phyloP scores from a whole-genome alignment of 495 filamentous ascomycete genomes.

The Trichoderma orchidacearum region DNA sequence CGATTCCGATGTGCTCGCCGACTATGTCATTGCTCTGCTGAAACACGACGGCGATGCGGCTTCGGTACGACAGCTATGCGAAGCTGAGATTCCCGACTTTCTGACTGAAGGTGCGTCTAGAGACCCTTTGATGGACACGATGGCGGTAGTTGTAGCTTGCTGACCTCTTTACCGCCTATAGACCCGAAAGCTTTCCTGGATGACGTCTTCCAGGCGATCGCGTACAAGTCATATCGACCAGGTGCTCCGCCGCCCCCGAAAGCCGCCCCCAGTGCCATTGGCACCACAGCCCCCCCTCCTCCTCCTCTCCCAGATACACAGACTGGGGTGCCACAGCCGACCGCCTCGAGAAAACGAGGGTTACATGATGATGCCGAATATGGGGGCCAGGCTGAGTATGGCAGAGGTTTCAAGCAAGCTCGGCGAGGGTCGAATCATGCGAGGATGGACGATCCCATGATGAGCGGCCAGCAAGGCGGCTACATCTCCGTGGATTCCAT shows the following conservation, averaged over 20 bases:
- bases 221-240: slow-evolving; percentile 48
- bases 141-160: neutral
- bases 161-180: slow-evolving; percentile 12
- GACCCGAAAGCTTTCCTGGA: slow-evolving; percentile 69
- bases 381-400: slow-evolving; percentile 21
- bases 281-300: neutral
- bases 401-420: slow-evolving; percentile 56
- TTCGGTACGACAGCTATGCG: slow-evolving; percentile 57
- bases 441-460: slow-evolving; percentile 7
- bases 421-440: slow-evolving; percentile 42
- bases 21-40: slow-evolving; percentile 88
- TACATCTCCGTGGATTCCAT: slow-evolving; percentile 1
- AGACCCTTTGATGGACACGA: neutral
- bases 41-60: slow-evolving; percentile 65
- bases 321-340: slow-evolving; percentile 1
- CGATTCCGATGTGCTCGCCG: slow-evolving; percentile 86
- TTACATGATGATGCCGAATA: slow-evolving; percentile 45
- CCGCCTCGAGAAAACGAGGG: slow-evolving; percentile 39
- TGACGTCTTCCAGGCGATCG: slow-evolving; percentile 65
- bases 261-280: neutral
- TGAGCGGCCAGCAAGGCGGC: neutral
- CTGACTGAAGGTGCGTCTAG: slow-evolving; percentile 56
- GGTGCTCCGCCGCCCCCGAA: slow-evolving; percentile 29
- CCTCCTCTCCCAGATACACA: neutral
- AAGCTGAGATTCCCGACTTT: slow-evolving; percentile 77